These are phyloP conservation scores for Pythium guiyangense DNA, from an alignment of 352 stramenopile species.

Conservation along the genomic window DNA sequence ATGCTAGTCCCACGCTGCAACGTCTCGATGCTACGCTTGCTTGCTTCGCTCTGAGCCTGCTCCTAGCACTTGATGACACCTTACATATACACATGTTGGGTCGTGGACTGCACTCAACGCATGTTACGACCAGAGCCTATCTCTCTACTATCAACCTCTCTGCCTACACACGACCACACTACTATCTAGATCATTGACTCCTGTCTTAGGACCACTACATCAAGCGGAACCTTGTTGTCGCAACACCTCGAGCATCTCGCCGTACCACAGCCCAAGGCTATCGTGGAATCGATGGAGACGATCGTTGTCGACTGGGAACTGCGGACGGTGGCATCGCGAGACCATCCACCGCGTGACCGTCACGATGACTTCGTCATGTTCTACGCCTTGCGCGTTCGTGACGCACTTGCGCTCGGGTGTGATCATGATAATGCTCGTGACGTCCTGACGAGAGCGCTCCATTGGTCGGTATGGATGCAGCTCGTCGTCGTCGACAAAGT, in stretches of 20 bases:
- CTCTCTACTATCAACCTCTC: too few species aligned
- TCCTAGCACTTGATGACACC: too few species aligned
- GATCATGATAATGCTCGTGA: slow-evolving; percentile 14
- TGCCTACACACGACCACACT: too few species aligned
- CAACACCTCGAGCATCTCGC: slow-evolving; percentile 5
- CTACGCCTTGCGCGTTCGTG: neutral
- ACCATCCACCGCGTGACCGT: slow-evolving; percentile 6
- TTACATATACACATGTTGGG: too few species aligned
- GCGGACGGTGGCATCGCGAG: neutral
- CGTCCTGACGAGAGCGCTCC: slow-evolving; percentile 29
- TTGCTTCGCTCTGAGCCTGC: too few species aligned
- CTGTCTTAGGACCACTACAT: too few species aligned
- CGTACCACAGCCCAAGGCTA: neutral
- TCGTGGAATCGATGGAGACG: neutral
- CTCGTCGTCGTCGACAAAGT: slow-evolving; percentile 40
- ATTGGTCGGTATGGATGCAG: slow-evolving; percentile 31
- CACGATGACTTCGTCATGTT: slow-evolving; percentile 9
- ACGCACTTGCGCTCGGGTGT: slow-evolving; percentile 3
- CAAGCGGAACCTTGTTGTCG: neutral
- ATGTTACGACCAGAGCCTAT: too few species aligned
- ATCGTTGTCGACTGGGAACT: neutral
- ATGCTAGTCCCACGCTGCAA: too few species aligned
- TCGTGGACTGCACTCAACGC: too few species aligned
- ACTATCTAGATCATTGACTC: too few species aligned
- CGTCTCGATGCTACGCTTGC: too few species aligned